These are phyloP conservation scores for Stagonosporopsis tanaceti DNA, from an alignment of 2,329 filamentous ascomycete genomes.

Conservation along the genomic window DNA sequence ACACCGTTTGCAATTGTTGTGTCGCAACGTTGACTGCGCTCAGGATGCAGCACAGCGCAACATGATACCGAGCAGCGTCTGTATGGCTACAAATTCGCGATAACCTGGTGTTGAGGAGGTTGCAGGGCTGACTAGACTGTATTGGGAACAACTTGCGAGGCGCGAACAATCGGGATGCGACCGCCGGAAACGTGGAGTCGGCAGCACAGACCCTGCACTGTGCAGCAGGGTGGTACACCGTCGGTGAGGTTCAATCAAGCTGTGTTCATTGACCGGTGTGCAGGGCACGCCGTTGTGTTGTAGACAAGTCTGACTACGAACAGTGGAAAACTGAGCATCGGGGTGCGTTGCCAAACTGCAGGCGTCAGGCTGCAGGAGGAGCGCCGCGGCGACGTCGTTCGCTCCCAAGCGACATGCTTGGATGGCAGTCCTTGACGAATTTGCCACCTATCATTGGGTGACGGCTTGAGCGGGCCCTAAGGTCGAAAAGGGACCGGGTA, in stretches of 20 bases:
- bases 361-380: conserved; percentile 5
- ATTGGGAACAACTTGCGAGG: conserved; percentile 23
- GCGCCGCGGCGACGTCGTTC: conserved; percentile 4
- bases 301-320: background rate
- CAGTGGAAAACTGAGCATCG: background rate
- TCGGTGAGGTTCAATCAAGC: conserved; percentile 11
- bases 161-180: conserved; percentile 17
- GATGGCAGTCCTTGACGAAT: conserved; percentile 11
- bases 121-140: conserved; percentile 6
- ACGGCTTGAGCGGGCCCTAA: conserved; percentile 19
- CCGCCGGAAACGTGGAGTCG: conserved; percentile 15
- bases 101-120: conserved; percentile 33
- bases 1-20: conserved; percentile 8
- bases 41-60: conserved; percentile 7
- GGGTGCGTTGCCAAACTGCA: conserved; percentile 8
- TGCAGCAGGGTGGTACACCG: conserved; percentile 13
- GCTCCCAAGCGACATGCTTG: conserved; percentile 11
- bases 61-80: conserved; percentile 19
- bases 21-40: conserved; percentile 5
- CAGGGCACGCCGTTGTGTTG: background rate
- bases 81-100: conserved; percentile 24
- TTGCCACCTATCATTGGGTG: conserved; percentile 21
- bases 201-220: conserved; percentile 5
- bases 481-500: conserved; percentile 26
- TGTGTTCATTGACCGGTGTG: background rate